phyloP scores from a whole-genome alignment of 441 rosid genomes.

The Pelargonium exstipulatum region DNA sequence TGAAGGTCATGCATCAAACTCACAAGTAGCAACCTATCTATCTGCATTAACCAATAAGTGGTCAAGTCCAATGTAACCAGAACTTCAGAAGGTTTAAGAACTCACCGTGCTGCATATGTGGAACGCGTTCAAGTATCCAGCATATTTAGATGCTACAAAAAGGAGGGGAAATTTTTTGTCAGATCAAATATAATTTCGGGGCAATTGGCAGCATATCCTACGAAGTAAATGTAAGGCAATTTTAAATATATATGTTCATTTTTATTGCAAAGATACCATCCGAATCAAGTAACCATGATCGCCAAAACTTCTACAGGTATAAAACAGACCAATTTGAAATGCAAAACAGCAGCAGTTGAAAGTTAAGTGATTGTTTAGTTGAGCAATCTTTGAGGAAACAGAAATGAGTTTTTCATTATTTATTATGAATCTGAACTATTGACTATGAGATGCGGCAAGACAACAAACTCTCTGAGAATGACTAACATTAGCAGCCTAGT shows the following conservation, averaged over 20 bases:
- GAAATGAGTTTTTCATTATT: no score
- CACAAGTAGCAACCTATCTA: neutral
- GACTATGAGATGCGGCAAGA: no score
- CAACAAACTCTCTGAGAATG: no score
- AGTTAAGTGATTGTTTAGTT: no score
- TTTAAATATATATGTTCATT: neutral
- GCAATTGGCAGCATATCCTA: slow-evolving; percentile 5
- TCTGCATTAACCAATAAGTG: neutral
- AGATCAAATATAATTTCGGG: neutral
- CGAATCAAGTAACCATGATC: no score
- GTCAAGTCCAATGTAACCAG: neutral
- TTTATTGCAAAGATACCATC: no score
- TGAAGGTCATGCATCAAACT: neutral
- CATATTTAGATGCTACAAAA: slow-evolving; percentile 88
- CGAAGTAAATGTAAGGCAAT: neutral
- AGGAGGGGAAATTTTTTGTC: neutral
- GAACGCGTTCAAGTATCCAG: slow-evolving; percentile 84
- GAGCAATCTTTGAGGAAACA: no score
- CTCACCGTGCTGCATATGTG: slow-evolving; percentile 90
- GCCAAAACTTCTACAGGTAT: no score
- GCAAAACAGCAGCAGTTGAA: no score
- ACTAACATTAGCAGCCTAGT: no score
- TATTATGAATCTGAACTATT: no score
- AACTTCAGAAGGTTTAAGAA: slow-evolving; percentile 15
- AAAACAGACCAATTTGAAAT: no score